Conservation (phyloP, 306 rosid genomes). For the Lupinus albus region DNA sequence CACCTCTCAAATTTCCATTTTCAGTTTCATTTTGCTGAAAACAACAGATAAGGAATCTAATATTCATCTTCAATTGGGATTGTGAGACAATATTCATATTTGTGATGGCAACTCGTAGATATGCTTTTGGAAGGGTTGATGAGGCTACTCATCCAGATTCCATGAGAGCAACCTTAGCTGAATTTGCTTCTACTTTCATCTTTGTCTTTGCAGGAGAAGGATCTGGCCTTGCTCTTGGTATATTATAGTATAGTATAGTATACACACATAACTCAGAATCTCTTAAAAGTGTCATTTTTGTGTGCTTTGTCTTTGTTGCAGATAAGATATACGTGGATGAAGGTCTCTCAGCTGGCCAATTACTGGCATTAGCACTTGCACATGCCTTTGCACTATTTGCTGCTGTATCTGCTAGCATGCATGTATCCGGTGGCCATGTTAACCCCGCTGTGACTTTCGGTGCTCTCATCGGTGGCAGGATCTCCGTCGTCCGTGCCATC, state of each 20-base stretch:
- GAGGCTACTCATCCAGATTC: conserved; percentile 94
- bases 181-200: conserved; percentile 77
- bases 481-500: conserved; percentile 71
- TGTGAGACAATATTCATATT: conserved; percentile 12
- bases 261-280: conserved; percentile 22
- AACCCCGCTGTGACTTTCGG: conserved; percentile 95
- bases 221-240: conserved; percentile 81
- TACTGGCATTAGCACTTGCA: conserved; percentile 64
- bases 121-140: conserved; percentile 77
- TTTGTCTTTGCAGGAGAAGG: conserved; percentile 97
- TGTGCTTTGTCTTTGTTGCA: conserved; percentile 41
- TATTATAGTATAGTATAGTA: too few relatives aligned
- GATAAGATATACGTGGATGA: conserved; percentile 75
- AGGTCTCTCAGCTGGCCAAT: conserved; percentile 59
- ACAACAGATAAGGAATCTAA: not conserved
- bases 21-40: not conserved
- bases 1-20: conserved; percentile 9
- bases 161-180: conserved; percentile 84
- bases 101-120: conserved; percentile 69
- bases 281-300: not conserved
- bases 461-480: conserved; percentile 80
- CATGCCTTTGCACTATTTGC: conserved; percentile 74
- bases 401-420: conserved; percentile 72
- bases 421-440: conserved; percentile 86
- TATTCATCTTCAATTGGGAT: conserved; percentile 15